phyloP scores from a whole-genome alignment of 108 stramenopile genomes.

The Parietichytrium sp. region DNA sequence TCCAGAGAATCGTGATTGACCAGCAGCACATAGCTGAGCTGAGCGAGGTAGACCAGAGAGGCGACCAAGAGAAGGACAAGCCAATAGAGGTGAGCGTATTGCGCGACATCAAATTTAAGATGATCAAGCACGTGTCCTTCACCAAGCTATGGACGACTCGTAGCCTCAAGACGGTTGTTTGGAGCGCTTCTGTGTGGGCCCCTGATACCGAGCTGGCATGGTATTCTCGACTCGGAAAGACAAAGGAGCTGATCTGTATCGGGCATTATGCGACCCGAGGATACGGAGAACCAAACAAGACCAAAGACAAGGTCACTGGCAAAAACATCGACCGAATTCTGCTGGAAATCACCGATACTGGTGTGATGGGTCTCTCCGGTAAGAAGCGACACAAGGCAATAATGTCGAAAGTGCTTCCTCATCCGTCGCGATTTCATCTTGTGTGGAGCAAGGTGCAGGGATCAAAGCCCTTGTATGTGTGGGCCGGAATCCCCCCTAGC shows the following conservation, averaged over 20 bases:
- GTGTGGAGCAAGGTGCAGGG: conserved; percentile 34
- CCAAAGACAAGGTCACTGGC: conserved; percentile 37
- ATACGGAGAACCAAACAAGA: conserved; percentile 32
- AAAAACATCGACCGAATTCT: neutral
- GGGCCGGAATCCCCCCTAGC: conserved; percentile 9
- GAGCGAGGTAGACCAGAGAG: conserved; percentile 25
- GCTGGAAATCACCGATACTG: conserved; percentile 5
- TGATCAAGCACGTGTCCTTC: neutral
- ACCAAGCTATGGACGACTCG: conserved; percentile 34
- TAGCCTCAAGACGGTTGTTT: conserved; percentile 33
- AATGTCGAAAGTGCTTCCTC: conserved; percentile 14
- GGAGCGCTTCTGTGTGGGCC: conserved; percentile 25
- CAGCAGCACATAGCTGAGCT: conserved; percentile 27
- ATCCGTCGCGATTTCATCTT: conserved; percentile 19
- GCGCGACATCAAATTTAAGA: conserved; percentile 36
- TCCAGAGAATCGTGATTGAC: conserved; percentile 4
- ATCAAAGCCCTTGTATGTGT: conserved; percentile 20
- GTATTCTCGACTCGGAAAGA: neutral
- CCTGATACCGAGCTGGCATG: conserved; percentile 27
- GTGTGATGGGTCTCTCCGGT: conserved; percentile 34
- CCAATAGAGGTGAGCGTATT: conserved; percentile 15
- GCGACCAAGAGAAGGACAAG: neutral
- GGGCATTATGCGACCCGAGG: conserved; percentile 36
- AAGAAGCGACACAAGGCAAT: conserved; percentile 17
- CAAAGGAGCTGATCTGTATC: conserved; percentile 15